These are phyloP conservation scores for Apiospora aurea DNA, from an alignment of 2,329 filamentous ascomycete genomes.

Conservation along the genomic window DNA sequence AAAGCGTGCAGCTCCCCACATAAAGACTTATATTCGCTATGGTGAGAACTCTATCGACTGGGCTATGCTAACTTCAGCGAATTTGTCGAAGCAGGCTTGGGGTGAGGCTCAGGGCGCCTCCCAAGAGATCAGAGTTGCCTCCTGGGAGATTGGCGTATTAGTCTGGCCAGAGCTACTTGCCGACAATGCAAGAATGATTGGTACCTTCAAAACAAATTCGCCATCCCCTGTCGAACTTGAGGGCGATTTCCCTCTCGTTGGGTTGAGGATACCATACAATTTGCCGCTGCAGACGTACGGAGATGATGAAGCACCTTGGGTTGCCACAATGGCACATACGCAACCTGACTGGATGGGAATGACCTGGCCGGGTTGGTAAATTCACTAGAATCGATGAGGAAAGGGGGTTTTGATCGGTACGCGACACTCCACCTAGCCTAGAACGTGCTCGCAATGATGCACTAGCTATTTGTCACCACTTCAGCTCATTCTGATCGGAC, in stretches of 20 bases:
- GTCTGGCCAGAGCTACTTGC: slow-evolving; percentile 75
- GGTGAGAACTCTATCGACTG: slow-evolving; percentile 70
- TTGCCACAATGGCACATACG: slow-evolving; percentile 64
- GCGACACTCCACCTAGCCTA: background rate
- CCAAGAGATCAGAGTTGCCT: slow-evolving; percentile 74
- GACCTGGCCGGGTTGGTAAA: slow-evolving; percentile 43
- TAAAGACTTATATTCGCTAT: slow-evolving; percentile 86
- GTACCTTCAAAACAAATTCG: slow-evolving; percentile 69
- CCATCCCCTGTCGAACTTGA: slow-evolving; percentile 43
- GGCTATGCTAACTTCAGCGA: slow-evolving; percentile 91
- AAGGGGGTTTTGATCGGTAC: background rate
- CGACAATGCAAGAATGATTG: slow-evolving; percentile 66
- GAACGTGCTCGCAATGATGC: too few relatives aligned
- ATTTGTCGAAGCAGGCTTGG: slow-evolving; percentile 90
- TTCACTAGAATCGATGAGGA: too few relatives aligned
- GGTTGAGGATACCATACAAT: slow-evolving; percentile 83
- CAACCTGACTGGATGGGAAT: slow-evolving; percentile 68
- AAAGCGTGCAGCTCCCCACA: slow-evolving; percentile 79
- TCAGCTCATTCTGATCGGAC: background rate
- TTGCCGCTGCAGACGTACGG: slow-evolving; percentile 74
- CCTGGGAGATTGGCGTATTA: slow-evolving; percentile 84
- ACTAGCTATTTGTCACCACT: background rate
- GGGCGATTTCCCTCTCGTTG: slow-evolving; percentile 56
- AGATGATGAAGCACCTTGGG: slow-evolving; percentile 75
- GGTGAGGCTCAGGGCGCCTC: slow-evolving; percentile 66